Evolutionary conservation across 2,329 filamentous ascomycete genomes (phyloP).

Genomic region (Intubia oerlemansii): DNA sequence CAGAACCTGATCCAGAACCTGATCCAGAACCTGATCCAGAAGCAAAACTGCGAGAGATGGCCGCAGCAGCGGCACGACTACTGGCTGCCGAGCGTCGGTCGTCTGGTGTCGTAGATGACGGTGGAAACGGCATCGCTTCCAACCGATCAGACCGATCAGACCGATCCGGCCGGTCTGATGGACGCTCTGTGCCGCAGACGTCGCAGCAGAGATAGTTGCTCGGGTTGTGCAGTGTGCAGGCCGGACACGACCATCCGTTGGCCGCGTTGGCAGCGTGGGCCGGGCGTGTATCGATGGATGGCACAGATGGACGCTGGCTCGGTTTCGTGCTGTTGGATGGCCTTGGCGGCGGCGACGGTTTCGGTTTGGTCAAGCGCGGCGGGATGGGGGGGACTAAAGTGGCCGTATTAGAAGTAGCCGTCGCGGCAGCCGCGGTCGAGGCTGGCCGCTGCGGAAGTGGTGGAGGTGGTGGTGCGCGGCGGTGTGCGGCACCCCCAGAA

Average conservation of each 20-base stretch:
- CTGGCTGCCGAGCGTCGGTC: constrained; percentile 1
- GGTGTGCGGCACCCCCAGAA: too few species aligned
- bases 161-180: too few species aligned
- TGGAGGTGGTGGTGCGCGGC: neutral
- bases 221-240: constrained; percentile 37
- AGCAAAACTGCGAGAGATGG: too few species aligned
- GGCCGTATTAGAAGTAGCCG: neutral
- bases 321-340: too few species aligned
- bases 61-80: neutral
- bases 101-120: neutral
- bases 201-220: constrained; percentile 29
- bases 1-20: too few species aligned
- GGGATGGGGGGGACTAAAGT: neutral
- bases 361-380: neutral
- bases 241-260: constrained; percentile 30
- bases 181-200: constrained; percentile 27
- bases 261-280: too few species aligned
- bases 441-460: neutral
- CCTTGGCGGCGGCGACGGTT: neutral
- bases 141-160: neutral
- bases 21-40: too few species aligned
- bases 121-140: neutral
- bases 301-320: too few species aligned
- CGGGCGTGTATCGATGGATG: too few species aligned
- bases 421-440: constrained; percentile 1